Percentiles rank a stretch among this genome's conserved stretches.
Conservation (phyloP, 768 basidiomycete genomes). For the Antrodiella citrinella region DNA sequence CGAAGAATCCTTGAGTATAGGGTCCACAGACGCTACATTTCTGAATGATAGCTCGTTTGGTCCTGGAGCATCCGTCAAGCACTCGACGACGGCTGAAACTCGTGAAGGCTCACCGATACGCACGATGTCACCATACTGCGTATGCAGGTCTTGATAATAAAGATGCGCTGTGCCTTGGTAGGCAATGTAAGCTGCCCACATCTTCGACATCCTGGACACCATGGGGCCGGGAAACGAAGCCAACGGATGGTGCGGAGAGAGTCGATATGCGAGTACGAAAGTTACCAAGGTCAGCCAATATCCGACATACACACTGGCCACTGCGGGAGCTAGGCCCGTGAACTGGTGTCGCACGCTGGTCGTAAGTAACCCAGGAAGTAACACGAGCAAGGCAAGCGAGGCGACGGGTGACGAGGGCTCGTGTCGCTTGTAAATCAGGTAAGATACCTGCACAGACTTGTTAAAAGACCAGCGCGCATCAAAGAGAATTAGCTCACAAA, state of each 20-base stretch:
- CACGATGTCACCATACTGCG: conserved; percentile 7
- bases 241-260: conserved; percentile 9
- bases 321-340: background rate
- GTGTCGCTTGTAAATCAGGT: conserved; percentile 8
- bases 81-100: background rate
- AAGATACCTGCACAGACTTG: no score
- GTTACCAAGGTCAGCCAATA: conserved; percentile 4
- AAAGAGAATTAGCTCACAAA: no score
- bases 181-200: conserved; percentile 5
- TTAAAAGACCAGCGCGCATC: no score
- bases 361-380: conserved; percentile 1
- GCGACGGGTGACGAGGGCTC: conserved; percentile 1
- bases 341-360: background rate
- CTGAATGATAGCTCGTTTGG: conserved; percentile 10
- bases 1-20: conserved; percentile 9
- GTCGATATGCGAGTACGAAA: conserved; percentile 7
- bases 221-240: conserved; percentile 10
- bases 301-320: background rate
- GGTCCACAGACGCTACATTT: background rate
- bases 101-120: conserved; percentile 1
- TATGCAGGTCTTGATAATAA: conserved; percentile 8
- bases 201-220: conserved; percentile 11
- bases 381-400: background rate
- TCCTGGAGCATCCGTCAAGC: background rate
- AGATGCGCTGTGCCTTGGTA: conserved; percentile 1